Base-by-base conservation (phyloP, 352 stramenopile genomes). In the Thraustochytrium striatum region DNA sequence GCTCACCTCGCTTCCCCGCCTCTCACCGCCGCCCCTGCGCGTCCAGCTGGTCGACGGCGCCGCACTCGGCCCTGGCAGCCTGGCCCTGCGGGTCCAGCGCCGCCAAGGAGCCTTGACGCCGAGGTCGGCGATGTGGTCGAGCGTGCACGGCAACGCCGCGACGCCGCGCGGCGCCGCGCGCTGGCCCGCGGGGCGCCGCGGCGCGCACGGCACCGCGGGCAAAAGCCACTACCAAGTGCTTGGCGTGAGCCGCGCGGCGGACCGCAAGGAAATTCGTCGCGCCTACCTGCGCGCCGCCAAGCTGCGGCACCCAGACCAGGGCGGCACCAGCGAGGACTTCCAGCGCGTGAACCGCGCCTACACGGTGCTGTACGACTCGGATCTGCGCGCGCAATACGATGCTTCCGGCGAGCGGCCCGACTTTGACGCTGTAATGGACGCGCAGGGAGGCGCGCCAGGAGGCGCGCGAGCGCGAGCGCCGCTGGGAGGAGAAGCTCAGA, bases 261-360 rank as follows among this genome's bases (percentile, higher is more conserved):
- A 11, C 19, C 16, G 35, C 32, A 58, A 75, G 52, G 25, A 58
- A 28, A 21, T 75, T 5, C 21, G 52, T 9, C 32, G 30, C 5
- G 65, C 65, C n/a, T 75, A 75, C 65, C 50, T 75, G 35, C 39
- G 65, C 21, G 41, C 61, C 11, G 65, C 52, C 43, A 75, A 75
- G 65, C 0, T 75, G 32, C 65, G 68, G 1, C 65, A 75, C 39
- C 65, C 65, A 13, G 65, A 75, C 36, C 44, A 38, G 13, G 65
- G 65, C 30, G 65, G 65, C 39, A 43, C 2, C 11, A 38, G 39
- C 28, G 5, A 72, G 9, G 39, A 33, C 13, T 75, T 75, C 50
- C 65, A 75, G 35, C 44, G 32, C n/a, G n/a, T 75, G 21, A 39
- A 61, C 1, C 33, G 68, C n/a, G 65, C 65, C 5, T 75, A 75